Conservation (phyloP, 192 early-diverging fungal species). For the Haplosporangium gracile region DNA sequence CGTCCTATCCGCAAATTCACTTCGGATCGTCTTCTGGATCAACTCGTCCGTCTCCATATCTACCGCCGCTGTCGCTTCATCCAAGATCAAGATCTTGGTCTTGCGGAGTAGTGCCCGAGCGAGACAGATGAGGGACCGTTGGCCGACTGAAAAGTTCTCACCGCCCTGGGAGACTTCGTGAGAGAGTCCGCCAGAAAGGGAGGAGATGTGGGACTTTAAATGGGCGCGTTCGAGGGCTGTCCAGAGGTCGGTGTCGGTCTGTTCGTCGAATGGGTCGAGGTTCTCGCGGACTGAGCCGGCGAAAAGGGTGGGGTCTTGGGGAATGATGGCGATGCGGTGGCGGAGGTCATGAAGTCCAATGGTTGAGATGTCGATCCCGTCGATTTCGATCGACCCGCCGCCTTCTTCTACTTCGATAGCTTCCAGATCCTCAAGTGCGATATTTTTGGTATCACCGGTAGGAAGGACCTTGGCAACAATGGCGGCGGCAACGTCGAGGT, state of each 20-base stretch:
- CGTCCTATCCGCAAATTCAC: conserved; percentile 82
- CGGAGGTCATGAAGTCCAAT: conserved; percentile 79
- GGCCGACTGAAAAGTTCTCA: conserved; percentile 85
- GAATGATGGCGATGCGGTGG: conserved; percentile 78
- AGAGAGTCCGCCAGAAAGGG: conserved; percentile 75
- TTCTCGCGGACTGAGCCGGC: conserved; percentile 71
- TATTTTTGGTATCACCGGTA: neutral
- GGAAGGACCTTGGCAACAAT: too few relatives aligned
- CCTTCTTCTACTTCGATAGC: neutral
- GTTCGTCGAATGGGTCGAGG: conserved; percentile 65
- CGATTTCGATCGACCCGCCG: conserved; percentile 77
- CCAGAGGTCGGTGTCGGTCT: conserved; percentile 74
- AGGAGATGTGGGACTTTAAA: conserved; percentile 72
- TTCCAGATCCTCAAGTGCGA: neutral
- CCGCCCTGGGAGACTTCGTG: conserved; percentile 79
- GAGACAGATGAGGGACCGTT: conserved; percentile 77
- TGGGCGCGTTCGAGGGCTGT: conserved; percentile 73
- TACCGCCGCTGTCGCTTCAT: conserved; percentile 68
- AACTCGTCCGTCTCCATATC: conserved; percentile 87
- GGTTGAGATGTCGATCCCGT: conserved; percentile 79
- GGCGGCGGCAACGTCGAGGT: neutral
- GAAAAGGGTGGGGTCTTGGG: conserved; percentile 80
- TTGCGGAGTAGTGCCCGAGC: conserved; percentile 76
- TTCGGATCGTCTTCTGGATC: conserved; percentile 89
- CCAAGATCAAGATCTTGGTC: conserved; percentile 60